These are phyloP conservation scores for Leptographium lundbergii DNA, from an alignment of 2,329 filamentous ascomycete genomes.

Conservation along the genomic window DNA sequence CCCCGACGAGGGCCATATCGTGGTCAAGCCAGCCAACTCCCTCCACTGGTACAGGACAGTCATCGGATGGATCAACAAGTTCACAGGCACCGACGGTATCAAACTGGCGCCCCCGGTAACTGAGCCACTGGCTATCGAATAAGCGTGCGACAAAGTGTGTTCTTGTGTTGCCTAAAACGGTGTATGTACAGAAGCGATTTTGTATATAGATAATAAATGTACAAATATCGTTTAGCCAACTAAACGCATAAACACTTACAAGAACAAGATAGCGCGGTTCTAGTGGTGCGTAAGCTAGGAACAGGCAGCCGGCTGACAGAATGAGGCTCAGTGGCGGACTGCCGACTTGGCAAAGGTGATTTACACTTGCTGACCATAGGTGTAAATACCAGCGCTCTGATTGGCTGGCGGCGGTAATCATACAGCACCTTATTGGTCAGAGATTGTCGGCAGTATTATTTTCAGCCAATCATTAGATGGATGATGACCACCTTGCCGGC, in stretches of 20 bases:
- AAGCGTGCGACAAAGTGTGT: too few relatives aligned
- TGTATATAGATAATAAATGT: too few relatives aligned
- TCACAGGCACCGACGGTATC: not conserved
- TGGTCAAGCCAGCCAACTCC: not conserved
- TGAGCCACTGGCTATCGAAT: too few relatives aligned
- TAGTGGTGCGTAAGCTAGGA: too few relatives aligned
- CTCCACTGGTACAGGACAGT: not conserved
- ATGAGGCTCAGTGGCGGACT: not conserved
- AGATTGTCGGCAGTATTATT: not conserved
- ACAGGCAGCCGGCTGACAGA: not conserved
- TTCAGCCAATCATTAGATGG: conserved; percentile 1
- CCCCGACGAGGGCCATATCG: not conserved
- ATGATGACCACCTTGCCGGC: conserved; percentile 5
- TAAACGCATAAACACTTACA: too few relatives aligned
- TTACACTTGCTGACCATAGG: not conserved
- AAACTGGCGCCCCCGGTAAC: not conserved
- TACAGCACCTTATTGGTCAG: conserved; percentile 1
- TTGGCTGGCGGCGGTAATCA: not conserved
- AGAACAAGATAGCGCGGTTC: too few relatives aligned
- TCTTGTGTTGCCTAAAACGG: too few relatives aligned
- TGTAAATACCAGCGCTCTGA: not conserved
- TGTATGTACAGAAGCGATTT: too few relatives aligned
- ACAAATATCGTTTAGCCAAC: too few relatives aligned
- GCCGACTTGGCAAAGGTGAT: too few relatives aligned
- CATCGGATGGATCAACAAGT: not conserved